Conservation (phyloP, 225 moss, liverwort and hornwort genomes). For the Marchantia polymorpha region DNA sequence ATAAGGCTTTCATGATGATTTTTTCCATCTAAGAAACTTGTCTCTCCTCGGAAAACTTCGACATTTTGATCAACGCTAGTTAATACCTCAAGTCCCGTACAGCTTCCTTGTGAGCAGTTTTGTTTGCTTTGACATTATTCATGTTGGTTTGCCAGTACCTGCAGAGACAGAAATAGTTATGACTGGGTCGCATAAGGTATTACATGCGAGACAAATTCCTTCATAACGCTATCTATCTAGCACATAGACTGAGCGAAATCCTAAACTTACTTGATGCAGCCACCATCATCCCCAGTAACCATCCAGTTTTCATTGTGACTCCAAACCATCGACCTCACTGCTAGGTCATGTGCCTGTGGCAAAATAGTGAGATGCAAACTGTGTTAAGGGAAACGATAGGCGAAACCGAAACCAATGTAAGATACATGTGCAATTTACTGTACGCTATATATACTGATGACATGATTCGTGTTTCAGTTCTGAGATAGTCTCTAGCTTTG, state of each 20-base stretch:
- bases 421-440: too few species aligned
- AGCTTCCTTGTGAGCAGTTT: slow-evolving; percentile 97
- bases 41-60: too few species aligned
- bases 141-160: slow-evolving; percentile 98
- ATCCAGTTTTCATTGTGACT: slow-evolving; percentile 99
- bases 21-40: too few species aligned
- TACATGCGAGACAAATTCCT: not conserved
- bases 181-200: too few species aligned
- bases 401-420: too few species aligned
- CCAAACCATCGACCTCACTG: slow-evolving; percentile 99
- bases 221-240: too few species aligned
- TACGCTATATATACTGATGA: not conserved
- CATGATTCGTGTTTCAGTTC: too few species aligned
- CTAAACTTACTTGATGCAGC: slow-evolving; percentile 85
- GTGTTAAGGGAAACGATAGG: too few species aligned
- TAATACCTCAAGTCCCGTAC: slow-evolving; percentile 79
- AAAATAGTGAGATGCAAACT: not conserved
- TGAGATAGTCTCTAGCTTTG: not conserved
- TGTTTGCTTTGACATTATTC: slow-evolving; percentile 99
- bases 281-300: slow-evolving; percentile 99
- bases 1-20: too few species aligned
- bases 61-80: not conserved
- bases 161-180: not conserved
- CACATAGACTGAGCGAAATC: too few species aligned
- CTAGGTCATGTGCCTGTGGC: slow-evolving; percentile 91